phyloP scores from a whole-genome alignment of 768 basidiomycete species.

The Gymnopilus junonius region DNA sequence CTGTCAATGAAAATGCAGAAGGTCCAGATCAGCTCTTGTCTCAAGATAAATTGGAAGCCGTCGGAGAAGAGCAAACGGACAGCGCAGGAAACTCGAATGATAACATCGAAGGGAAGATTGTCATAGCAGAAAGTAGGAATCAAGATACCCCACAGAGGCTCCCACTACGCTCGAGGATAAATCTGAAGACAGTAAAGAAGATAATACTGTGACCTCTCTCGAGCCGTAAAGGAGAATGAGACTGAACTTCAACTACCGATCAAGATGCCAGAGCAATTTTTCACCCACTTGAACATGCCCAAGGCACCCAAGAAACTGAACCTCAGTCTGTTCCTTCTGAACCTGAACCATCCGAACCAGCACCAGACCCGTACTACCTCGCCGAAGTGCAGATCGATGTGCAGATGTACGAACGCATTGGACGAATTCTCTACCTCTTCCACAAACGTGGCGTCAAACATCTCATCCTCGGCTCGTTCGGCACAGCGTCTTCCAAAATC shows the following conservation, averaged over 20 bases:
- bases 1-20: background rate
- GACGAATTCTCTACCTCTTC: slow-evolving; percentile 65
- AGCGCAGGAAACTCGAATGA: background rate
- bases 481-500: slow-evolving; percentile 77
- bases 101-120: background rate
- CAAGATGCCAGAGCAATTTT: background rate
- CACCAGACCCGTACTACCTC: slow-evolving; percentile 10
- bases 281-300: background rate
- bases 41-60: background rate
- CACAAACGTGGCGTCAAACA: slow-evolving; percentile 61
- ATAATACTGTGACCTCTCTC: background rate
- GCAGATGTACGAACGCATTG: slow-evolving; percentile 75
- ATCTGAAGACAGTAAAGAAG: background rate
- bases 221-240: background rate
- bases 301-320: background rate
- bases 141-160: no score
- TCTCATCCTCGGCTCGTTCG: slow-evolving; percentile 75
- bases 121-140: no score
- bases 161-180: background rate
- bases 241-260: background rate
- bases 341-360: slow-evolving; percentile 1
- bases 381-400: slow-evolving; percentile 44
- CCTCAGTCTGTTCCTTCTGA: background rate
- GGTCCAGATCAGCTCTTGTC: background rate
- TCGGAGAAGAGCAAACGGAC: background rate